Conservation (phyloP, 1,284 basidiomycete genomes). For the Phenoliferia sp. region DNA sequence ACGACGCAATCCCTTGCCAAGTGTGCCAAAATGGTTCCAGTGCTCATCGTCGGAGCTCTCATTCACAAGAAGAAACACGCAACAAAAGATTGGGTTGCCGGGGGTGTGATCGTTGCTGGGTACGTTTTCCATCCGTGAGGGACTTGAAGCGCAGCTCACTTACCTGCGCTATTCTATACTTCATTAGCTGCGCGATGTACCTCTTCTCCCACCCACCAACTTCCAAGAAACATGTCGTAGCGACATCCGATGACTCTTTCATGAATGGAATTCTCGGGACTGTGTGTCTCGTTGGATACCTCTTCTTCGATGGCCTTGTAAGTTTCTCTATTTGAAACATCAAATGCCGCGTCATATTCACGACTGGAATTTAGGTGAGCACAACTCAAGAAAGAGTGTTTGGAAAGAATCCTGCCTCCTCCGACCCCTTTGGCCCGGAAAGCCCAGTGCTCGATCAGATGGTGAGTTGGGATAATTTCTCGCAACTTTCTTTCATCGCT, state of each 20-base stretch:
- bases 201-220: slow-evolving; percentile 29
- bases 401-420: slow-evolving; percentile 31
- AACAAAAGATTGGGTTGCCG: slow-evolving; percentile 32
- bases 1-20: slow-evolving; percentile 21
- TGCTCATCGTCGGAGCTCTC: slow-evolving; percentile 32
- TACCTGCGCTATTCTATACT: not conserved
- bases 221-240: slow-evolving; percentile 1
- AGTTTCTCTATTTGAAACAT: too few relatives aligned
- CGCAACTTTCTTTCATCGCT: not conserved
- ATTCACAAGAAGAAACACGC: slow-evolving; percentile 33
- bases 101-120: slow-evolving; percentile 31
- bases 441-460: slow-evolving; percentile 36
- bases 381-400: slow-evolving; percentile 37
- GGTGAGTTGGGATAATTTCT: not conserved
- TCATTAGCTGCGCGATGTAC: slow-evolving; percentile 34
- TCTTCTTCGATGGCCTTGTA: slow-evolving; percentile 36
- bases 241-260: not conserved
- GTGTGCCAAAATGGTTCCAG: slow-evolving; percentile 36
- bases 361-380: slow-evolving; percentile 9
- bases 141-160: not conserved
- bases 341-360: too few relatives aligned
- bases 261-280: slow-evolving; percentile 7
- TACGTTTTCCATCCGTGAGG: not conserved
- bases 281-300: slow-evolving; percentile 26
- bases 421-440: slow-evolving; percentile 32